Evolutionary conservation across 2,329 filamentous ascomycete species (phyloP), one percentile per base, ranked within the genome.

Genomic region (Teratosphaeria destructans): DNA sequence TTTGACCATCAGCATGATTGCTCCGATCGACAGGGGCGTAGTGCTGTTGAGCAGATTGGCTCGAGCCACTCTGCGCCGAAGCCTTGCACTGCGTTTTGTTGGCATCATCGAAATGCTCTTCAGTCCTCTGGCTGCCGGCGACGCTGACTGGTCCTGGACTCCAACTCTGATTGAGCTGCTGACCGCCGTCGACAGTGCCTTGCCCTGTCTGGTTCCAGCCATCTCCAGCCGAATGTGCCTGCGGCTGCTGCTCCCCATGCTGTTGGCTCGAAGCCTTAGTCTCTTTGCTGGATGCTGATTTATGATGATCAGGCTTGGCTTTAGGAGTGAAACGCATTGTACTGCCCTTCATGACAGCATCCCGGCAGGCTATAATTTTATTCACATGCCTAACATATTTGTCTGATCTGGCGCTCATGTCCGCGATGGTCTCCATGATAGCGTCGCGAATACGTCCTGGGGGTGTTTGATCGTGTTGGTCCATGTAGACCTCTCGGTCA

Each of bases 151-250:
- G 19, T 3, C 19, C 19, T 19, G 5, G 43, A 23, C 1, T 49
- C 58, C 54, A 53, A 8, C 26, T 37, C 58, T 56, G 27, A 29
- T 57, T 35, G 23, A 56, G 14, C 26, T 37, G 23, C 39, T 39
- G 29, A 8, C 55, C 55, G 2, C 59, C 59, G 32, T 52, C 56
- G 37, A 58, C 35, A 19, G 57, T 43, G 12, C 59, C 59, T 19
- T 58, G 52, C 6, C 56, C 59, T 32, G 53, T 52, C 27, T 58
- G 56, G 23, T 55, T 35, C 32, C 56, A 58, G 29, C 32, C 52
- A 54, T 54, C 52, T n/a, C 19, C 52, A 29, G 52, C 26, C 43
- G 43, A 49, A 1, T 19, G 43, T 23, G n/a, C 19, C 43, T 49
- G 43, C 43, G 43, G 43, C 43, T 49, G 43, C 43, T 49, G 43